Conservation (phyloP, 768 basidiomycete species). For the Rhizopogon vinicolor region DNA sequence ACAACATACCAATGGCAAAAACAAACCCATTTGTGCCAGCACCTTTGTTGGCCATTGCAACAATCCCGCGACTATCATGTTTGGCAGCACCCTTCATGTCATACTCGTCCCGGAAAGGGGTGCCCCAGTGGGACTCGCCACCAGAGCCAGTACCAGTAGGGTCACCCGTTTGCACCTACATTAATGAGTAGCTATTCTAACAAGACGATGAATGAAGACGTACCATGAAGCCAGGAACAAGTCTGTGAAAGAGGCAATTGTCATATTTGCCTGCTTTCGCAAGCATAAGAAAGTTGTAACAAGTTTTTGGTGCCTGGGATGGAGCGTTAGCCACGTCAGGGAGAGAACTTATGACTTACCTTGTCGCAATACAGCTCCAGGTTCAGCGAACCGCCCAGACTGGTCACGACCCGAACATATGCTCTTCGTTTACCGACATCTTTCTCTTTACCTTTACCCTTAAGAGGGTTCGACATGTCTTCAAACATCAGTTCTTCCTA, state of each 20-base stretch:
- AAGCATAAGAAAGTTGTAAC: slow-evolving; percentile 96
- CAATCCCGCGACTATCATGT: slow-evolving; percentile 76
- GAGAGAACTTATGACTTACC: slow-evolving; percentile 31
- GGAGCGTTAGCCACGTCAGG: neutral
- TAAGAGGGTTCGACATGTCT: slow-evolving; percentile 73
- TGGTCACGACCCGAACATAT: slow-evolving; percentile 95
- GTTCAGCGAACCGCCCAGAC: slow-evolving; percentile 83
- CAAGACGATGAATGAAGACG: neutral
- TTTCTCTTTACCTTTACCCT: slow-evolving; percentile 91
- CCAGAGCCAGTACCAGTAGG: slow-evolving; percentile 95
- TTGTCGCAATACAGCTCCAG: slow-evolving; percentile 87
- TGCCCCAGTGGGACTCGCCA: slow-evolving; percentile 92
- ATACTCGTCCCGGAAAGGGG: slow-evolving; percentile 93
- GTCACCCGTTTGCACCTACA: slow-evolving; percentile 94
- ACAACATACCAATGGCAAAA: neutral
- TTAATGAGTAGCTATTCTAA: slow-evolving; percentile 3
- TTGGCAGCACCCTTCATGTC: slow-evolving; percentile 84
- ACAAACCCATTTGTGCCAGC: slow-evolving; percentile 79
- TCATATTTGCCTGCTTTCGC: slow-evolving; percentile 90
- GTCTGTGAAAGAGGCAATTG: slow-evolving; percentile 82
- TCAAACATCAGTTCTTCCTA: slow-evolving; percentile 99
- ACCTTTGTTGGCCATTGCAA: slow-evolving; percentile 97
- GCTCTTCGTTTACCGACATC: slow-evolving; percentile 88
- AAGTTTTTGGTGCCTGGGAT: slow-evolving; percentile 89
- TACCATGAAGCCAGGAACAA: slow-evolving; percentile 96